Evolutionary conservation across 2,329 filamentous ascomycete genomes (phyloP), one percentile per base, ranked within the genome.

Genomic region (Fusarium sambucinum): DNA sequence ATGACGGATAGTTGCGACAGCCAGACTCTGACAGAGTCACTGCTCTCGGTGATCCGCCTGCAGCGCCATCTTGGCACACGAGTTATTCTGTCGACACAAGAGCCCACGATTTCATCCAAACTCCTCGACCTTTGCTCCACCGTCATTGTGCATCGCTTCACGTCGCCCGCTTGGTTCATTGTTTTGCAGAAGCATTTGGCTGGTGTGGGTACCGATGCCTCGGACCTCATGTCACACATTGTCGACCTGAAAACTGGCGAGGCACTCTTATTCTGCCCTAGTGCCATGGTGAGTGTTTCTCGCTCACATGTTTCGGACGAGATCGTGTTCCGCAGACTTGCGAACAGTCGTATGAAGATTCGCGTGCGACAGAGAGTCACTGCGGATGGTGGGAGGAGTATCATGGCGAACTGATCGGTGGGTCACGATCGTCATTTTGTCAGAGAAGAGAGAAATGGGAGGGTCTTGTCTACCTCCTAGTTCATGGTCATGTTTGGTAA

Each of bases 81-180:
- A 4, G 35, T 57, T 3, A 32, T 59, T 9, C 27, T 59, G 0
- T 59, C 51, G 1, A 59, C 56, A 2, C 41, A 59, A 8, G 56
- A 59, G 14, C 56, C 51, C 1, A 59, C 56, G 1, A 25, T 59
- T 0, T 59, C 56, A 0, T 41, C 41, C 5, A 21, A 47, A 1
- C 41, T 59, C 2, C 13, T 59, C 0, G 56, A 59, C 3, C n/a
- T 59, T 0, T 59, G 51, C 2, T 47, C 56, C 1, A 41, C 27
- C 0, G 40, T 41, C 0, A 14, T 59, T 3, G 51, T 59, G 1
- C 51, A 59, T 19, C 51, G 41, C 0, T 59, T 59, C 21, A 55
- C 48, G 1, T 58, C 55, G 0, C 55, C 48, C 1, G 55, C 40
- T 2, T 58, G 40, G 38, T 42, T 56, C 3, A 3, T 3, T 5